Evolutionary conservation across 148 eudicot genomes (phyloP).

Genomic region (Agrostemma githago): DNA sequence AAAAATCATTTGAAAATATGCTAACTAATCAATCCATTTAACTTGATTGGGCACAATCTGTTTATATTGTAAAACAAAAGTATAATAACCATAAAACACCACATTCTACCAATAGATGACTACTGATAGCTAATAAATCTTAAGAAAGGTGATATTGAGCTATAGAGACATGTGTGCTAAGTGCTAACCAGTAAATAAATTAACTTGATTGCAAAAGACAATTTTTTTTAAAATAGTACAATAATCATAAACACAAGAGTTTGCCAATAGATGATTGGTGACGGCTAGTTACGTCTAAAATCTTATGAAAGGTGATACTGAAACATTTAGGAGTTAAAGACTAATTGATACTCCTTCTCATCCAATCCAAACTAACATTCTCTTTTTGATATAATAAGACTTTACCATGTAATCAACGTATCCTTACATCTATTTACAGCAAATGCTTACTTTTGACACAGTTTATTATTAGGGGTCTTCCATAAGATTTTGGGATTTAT

Average conservation of each 20-base stretch:
- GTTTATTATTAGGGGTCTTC: no score
- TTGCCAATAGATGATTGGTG: neutral
- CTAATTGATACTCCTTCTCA: neutral
- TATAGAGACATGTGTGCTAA: neutral
- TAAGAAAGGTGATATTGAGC: no score
- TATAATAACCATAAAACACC: neutral
- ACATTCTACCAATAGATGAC: neutral
- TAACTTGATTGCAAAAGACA: no score
- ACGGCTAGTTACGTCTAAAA: neutral
- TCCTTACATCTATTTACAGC: no score
- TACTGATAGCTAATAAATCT: neutral
- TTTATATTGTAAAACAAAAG: neutral
- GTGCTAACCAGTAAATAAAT: no score
- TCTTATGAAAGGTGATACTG: neutral
- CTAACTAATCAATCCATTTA: neutral
- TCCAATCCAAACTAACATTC: no score
- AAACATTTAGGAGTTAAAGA: neutral
- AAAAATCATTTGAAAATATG: neutral
- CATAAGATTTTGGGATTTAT: no score
- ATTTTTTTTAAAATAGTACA: neutral
- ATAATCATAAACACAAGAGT: neutral
- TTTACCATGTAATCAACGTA: no score
- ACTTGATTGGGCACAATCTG: neutral
- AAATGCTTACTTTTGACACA: no score
- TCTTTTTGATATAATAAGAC: no score